phyloP scores from a whole-genome alignment of 1,139 yeast genomes.

The Sugiyamaella xylanicola region DNA sequence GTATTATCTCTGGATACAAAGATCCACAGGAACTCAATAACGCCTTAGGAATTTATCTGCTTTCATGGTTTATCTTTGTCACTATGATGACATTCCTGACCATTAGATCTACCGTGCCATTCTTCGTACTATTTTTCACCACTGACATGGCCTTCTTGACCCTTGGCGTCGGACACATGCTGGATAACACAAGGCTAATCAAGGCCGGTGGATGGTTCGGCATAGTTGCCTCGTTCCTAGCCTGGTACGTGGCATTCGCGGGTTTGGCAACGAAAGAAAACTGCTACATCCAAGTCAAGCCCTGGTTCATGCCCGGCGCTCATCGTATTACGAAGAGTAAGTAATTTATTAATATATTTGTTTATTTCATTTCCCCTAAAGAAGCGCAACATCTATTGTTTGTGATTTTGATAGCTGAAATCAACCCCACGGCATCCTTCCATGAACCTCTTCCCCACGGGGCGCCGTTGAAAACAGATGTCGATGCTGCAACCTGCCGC shows the following conservation, averaged over 20 bases:
- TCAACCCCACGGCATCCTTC: too few relatives aligned
- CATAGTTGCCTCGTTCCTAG: conserved; percentile 67
- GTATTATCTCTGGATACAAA: conserved; percentile 63
- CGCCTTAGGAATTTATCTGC: conserved; percentile 73
- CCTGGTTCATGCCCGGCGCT: conserved; percentile 22
- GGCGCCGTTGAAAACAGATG: too few relatives aligned
- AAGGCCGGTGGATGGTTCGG: conserved; percentile 82
- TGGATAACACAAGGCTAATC: conserved; percentile 41
- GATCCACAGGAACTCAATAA: conserved; percentile 47
- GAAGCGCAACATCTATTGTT: too few relatives aligned
- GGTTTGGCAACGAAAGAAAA: conserved; percentile 62
- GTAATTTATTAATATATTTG: not conserved
- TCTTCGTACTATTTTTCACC: conserved; percentile 66
- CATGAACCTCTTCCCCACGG: too few relatives aligned
- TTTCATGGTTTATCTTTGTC: conserved; percentile 81
- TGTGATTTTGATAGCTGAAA: too few relatives aligned
- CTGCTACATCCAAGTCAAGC: conserved; percentile 14
- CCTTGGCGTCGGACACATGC: conserved; percentile 61
- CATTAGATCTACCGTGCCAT: conserved; percentile 75
- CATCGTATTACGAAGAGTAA: conserved; percentile 5
- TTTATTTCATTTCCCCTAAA: not conserved
- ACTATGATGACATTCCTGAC: conserved; percentile 67
- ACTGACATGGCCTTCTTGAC: conserved; percentile 68
- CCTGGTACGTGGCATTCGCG: conserved; percentile 89
- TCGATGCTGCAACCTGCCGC: too few relatives aligned